A percentile compares a stretch with the other conserved stretches of the same genome.
Evolutionary conservation across 2,329 filamentous ascomycete genomes (phyloP).

Genomic region (Hypoxylon sp.): DNA sequence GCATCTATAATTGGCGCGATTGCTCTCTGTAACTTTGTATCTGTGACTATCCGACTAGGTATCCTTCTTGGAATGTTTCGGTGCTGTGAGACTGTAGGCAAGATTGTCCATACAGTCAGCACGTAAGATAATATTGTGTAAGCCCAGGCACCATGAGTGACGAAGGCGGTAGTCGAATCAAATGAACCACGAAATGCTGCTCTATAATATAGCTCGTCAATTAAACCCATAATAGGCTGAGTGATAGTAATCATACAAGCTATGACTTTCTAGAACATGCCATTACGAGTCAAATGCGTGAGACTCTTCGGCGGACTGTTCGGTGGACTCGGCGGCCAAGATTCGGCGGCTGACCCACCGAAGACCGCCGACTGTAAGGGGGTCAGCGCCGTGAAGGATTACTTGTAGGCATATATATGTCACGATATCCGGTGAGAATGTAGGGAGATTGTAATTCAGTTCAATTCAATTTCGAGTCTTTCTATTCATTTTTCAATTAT

Average conservation of each 20-base stretch:
- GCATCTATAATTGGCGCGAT: slow-evolving; percentile 40
- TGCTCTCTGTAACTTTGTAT: not conserved
- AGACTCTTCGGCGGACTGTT: slow-evolving; percentile 26
- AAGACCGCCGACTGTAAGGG: slow-evolving; percentile 23
- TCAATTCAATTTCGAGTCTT: too few relatives aligned
- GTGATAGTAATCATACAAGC: not conserved
- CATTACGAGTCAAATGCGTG: slow-evolving; percentile 24
- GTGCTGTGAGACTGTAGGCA: not conserved
- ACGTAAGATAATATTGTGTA: not conserved
- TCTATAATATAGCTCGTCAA: not conserved
- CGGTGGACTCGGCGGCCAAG: slow-evolving; percentile 29
- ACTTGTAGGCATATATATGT: not conserved
- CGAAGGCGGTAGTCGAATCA: not conserved
- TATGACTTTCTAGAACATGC: slow-evolving; percentile 27
- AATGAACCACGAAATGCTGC: not conserved
- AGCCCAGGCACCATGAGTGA: not conserved
- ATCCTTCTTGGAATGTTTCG: not conserved
- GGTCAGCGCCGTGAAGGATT: slow-evolving; percentile 5
- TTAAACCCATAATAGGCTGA: not conserved
- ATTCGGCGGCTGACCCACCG: slow-evolving; percentile 29
- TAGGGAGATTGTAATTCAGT: not conserved
- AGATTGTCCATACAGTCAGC: not conserved
- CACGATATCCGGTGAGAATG: not conserved
- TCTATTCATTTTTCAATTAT: not conserved
- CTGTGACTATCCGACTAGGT: not conserved